Evolutionary conservation across 2,329 filamentous ascomycete genomes (phyloP).

Genomic region (Aspergillus pseudoviridinutans): DNA sequence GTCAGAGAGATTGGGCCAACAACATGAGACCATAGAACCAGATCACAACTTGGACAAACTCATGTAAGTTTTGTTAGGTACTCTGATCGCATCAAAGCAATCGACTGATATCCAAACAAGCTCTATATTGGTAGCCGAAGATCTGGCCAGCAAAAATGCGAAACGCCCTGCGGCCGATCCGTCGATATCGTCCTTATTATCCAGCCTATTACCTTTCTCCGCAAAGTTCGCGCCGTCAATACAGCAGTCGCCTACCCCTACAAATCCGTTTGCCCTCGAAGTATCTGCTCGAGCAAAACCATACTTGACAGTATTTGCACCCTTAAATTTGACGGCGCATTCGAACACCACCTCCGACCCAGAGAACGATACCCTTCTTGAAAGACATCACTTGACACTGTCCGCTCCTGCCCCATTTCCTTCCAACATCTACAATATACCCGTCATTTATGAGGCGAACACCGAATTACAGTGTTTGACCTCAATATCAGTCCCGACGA

Average conservation of each 20-base stretch:
- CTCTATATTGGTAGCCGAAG: slow-evolving; percentile 26
- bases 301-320: slow-evolving; percentile 68
- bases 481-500: slow-evolving; percentile 27
- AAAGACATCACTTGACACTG: slow-evolving; percentile 35
- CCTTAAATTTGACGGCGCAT: slow-evolving; percentile 52
- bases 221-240: slow-evolving; percentile 20
- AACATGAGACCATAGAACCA: slow-evolving; percentile 25
- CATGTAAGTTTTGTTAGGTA: slow-evolving; percentile 25
- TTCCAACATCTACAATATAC: slow-evolving; percentile 28
- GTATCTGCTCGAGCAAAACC: slow-evolving; percentile 55
- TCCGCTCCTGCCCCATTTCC: slow-evolving; percentile 36
- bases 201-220: slow-evolving; percentile 40
- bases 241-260: slow-evolving; percentile 45
- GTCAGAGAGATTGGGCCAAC: slow-evolving; percentile 51
- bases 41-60: slow-evolving; percentile 33
- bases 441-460: slow-evolving; percentile 33
- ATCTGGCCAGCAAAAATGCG: slow-evolving; percentile 21
- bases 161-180: slow-evolving; percentile 18
- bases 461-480: slow-evolving; percentile 31
- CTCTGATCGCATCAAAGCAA: neutral
- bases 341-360: slow-evolving; percentile 23
- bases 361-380: slow-evolving; percentile 18
- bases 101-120: slow-evolving; percentile 23
- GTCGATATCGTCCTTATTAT: slow-evolving; percentile 35
- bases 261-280: slow-evolving; percentile 62